Percentiles rank a stretch among this genome's conserved stretches.
phyloP scores from a whole-genome alignment of 495 filamentous ascomycete genomes.

The Hypoxylon fragiforme region DNA sequence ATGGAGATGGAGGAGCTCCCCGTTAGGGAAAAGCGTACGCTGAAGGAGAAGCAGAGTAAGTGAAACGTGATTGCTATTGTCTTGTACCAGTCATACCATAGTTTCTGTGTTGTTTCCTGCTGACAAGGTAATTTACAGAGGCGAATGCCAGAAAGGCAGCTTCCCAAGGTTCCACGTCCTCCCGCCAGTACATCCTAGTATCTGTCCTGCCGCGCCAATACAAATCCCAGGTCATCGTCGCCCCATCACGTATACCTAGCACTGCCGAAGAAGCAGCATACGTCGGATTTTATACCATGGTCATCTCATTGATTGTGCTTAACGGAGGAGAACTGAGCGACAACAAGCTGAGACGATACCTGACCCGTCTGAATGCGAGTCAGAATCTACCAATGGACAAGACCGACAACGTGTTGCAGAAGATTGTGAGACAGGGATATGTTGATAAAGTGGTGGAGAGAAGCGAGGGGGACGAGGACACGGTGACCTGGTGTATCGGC shows the following conservation, averaged over 20 bases:
- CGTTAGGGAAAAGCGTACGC: conserved; percentile 72
- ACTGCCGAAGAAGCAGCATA: conserved; percentile 72
- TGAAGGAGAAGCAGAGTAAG: conserved; percentile 70
- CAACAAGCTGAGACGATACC: conserved; percentile 69
- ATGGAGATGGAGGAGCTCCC: conserved; percentile 88
- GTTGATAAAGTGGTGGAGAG: conserved; percentile 70
- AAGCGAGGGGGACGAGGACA: conserved; percentile 66
- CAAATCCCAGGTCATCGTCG: conserved; percentile 64
- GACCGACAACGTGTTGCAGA: conserved; percentile 73
- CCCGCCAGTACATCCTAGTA: conserved; percentile 75
- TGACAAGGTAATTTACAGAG: conserved; percentile 30
- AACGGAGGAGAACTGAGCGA: conserved; percentile 72
- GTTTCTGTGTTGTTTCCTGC: conserved; percentile 4
- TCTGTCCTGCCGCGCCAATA: conserved; percentile 68
- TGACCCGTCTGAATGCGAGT: conserved; percentile 75
- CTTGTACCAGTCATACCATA: conserved; percentile 6
- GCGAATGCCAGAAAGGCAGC: conserved; percentile 47
- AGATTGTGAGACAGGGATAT: conserved; percentile 82
- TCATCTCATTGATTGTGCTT: conserved; percentile 74
- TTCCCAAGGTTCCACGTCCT: conserved; percentile 50
- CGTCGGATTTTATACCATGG: conserved; percentile 74
- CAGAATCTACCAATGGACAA: conserved; percentile 73
- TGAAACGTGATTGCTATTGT: no score
- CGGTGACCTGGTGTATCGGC: conserved; percentile 76
- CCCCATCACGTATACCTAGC: conserved; percentile 67